Evolutionary conservation across 495 filamentous ascomycete genomes (phyloP), one percentile per base, ranked within the genome.

Genomic region (Chaetomium cochliodes): DNA sequence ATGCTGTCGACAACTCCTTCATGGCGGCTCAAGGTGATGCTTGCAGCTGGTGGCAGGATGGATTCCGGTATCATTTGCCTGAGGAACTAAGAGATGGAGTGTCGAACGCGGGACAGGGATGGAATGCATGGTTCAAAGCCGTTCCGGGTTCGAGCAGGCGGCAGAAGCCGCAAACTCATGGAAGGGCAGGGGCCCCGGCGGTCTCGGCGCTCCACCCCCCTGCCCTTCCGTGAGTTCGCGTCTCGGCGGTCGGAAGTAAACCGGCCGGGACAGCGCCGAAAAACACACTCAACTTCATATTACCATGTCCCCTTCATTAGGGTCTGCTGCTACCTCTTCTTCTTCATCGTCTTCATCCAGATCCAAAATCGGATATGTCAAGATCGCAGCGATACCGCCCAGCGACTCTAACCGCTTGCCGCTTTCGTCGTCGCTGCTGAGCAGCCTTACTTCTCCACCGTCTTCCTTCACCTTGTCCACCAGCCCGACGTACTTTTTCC

Each of bases 391-490:
- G 64, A 98, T 88, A 7, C 92, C 90, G 1, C 94, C 93, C 63
- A 98, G 71, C 3, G 84, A 87, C 62, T 96, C 93, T 50, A 98
- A 77, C 62, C 92, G 78, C 76, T 89, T 88, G 20, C 94, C 94
- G 78, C 94, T 97, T 79, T 97, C 94, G 75, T 98, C 93, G 70
- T 94, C 88, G 65, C 89, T 92, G 69, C 96, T 98, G 51, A 98
- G 76, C 28, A 97, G 81, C 57, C 92, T 85, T 1, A 90, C 89
- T 69, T 97, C 92, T 0, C 94, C 94, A 41, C 96, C 96, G 57
- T 90, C 86, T 55, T 89, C 89, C 68, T 89, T 89, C n/a, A 98
- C 94, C 52, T 87, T 89, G 74, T 98, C 94, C 47, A 97, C 93
- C 67, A 98, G 81, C 25, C 78, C 76, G 5, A 98, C 96, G 82